Conservation (phyloP, 352 stramenopile genomes). For the Phytophthora fragariae region DNA sequence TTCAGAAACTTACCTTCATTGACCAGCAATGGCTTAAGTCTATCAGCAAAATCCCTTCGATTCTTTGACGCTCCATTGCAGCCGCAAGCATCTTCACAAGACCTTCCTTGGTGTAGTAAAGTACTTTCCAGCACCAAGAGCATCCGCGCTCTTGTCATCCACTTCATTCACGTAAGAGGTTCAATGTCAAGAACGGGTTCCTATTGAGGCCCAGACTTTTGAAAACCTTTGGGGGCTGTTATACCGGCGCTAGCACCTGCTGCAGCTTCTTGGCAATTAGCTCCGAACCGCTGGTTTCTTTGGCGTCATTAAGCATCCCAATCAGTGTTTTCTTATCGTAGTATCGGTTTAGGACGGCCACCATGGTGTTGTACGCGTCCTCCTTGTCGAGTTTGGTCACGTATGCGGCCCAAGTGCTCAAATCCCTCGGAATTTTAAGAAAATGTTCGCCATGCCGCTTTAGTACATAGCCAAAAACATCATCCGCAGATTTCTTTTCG, state of each 20-base stretch:
- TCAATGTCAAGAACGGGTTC: background rate
- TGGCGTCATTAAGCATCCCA: background rate
- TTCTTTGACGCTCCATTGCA: background rate
- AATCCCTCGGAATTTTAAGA: background rate
- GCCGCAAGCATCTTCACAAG: background rate
- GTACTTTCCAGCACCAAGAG: background rate
- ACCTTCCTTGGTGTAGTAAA: background rate
- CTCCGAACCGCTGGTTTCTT: background rate
- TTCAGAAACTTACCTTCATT: background rate
- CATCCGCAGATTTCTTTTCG: background rate
- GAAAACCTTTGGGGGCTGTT: background rate
- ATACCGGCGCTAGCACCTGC: background rate
- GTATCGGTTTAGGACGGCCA: background rate
- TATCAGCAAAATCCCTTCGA: background rate
- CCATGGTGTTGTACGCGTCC: background rate
- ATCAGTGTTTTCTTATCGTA: background rate
- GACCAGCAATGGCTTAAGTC: background rate
- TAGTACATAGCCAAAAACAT: background rate
- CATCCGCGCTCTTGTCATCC: background rate
- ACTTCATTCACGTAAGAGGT: background rate
- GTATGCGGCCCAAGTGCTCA: background rate
- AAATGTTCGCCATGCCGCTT: background rate
- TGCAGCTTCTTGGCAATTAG: background rate
- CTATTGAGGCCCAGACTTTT: background rate
- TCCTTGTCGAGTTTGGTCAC: background rate